Conservation (phyloP, 2,329 filamentous ascomycete genomes). For the Fonsecaea erecta region DNA sequence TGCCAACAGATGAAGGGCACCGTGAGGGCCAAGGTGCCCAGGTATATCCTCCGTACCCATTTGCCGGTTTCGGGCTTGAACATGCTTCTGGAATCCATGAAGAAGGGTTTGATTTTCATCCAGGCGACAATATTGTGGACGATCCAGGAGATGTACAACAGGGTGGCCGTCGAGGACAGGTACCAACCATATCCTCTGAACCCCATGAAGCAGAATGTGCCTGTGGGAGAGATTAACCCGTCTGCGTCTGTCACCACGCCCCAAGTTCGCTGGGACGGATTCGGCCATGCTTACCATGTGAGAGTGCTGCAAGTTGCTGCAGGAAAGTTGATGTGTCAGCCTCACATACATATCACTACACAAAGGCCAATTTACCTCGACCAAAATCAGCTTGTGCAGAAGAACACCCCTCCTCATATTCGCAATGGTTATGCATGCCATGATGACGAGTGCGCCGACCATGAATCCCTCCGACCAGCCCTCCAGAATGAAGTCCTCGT, state of each 20-base stretch:
- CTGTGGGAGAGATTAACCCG: slow-evolving; percentile 12
- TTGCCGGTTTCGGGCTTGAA: slow-evolving; percentile 41
- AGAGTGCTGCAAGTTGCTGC: slow-evolving; percentile 33
- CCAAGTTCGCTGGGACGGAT: too few relatives aligned
- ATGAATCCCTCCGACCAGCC: slow-evolving; percentile 50
- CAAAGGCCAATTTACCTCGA: slow-evolving; percentile 43
- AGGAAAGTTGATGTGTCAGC: slow-evolving; percentile 20
- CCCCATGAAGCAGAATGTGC: slow-evolving; percentile 55
- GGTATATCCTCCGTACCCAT: slow-evolving; percentile 50
- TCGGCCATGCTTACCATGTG: slow-evolving; percentile 25
- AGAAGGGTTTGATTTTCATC: slow-evolving; percentile 68
- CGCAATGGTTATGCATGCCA: slow-evolving; percentile 50
- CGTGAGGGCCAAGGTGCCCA: slow-evolving; percentile 61
- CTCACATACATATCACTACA: neutral
- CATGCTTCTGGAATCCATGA: slow-evolving; percentile 55
- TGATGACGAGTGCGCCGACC: slow-evolving; percentile 50
- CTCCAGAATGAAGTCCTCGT: slow-evolving; percentile 43
- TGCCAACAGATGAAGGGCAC: slow-evolving; percentile 69
- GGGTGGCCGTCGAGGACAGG: slow-evolving; percentile 63
- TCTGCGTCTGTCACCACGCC: neutral
- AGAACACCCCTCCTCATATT: slow-evolving; percentile 50
- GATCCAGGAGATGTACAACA: slow-evolving; percentile 66
- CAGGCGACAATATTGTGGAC: slow-evolving; percentile 70
- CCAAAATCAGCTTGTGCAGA: slow-evolving; percentile 51
- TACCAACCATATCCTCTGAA: slow-evolving; percentile 66